Evolutionary conservation across 257 asterid species (phyloP).

Genomic region (Craterostigma plantagineum): DNA sequence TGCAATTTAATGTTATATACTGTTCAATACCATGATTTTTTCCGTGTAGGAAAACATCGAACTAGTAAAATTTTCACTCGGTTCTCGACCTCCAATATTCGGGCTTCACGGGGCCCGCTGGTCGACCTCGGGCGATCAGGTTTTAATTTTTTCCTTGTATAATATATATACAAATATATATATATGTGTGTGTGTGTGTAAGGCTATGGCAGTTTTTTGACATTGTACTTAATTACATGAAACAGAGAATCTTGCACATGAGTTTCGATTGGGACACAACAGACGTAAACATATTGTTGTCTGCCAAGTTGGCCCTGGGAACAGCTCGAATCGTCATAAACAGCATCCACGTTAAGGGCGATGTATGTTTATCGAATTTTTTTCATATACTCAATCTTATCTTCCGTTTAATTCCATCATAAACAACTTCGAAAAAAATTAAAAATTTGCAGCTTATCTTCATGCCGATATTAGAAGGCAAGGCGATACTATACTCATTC

Average conservation of each 20-base stretch:
- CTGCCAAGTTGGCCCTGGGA: conserved; percentile 88
- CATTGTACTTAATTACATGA: background rate
- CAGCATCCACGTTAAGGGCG: conserved; percentile 91
- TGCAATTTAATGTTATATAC: too few relatives aligned
- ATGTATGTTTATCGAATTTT: conserved; percentile 33
- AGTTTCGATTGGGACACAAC: conserved; percentile 93
- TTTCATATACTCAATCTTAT: background rate
- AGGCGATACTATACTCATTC: conserved; percentile 66
- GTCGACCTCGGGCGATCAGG: conserved; percentile 85
- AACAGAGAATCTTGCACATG: conserved; percentile 51
- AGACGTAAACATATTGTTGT: conserved; percentile 60
- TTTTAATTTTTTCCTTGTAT: conserved; percentile 18
- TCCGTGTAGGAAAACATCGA: conserved; percentile 69
- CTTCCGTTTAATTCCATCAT: conserved; percentile 1
- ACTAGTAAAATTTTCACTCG: conserved; percentile 72
- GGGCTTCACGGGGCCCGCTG: conserved; percentile 82
- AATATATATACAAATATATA: background rate
- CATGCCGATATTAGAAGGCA: conserved; percentile 86
- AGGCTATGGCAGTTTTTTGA: too few relatives aligned
- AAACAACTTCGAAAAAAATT: conserved; percentile 5
- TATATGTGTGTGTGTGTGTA: too few relatives aligned
- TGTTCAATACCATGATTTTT: background rate
- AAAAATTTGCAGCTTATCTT: conserved; percentile 73
- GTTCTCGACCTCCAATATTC: conserved; percentile 69
- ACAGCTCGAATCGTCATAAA: conserved; percentile 83